phyloP scores from a whole-genome alignment of 345 rosid species.

The Fremontodendron californicum region DNA sequence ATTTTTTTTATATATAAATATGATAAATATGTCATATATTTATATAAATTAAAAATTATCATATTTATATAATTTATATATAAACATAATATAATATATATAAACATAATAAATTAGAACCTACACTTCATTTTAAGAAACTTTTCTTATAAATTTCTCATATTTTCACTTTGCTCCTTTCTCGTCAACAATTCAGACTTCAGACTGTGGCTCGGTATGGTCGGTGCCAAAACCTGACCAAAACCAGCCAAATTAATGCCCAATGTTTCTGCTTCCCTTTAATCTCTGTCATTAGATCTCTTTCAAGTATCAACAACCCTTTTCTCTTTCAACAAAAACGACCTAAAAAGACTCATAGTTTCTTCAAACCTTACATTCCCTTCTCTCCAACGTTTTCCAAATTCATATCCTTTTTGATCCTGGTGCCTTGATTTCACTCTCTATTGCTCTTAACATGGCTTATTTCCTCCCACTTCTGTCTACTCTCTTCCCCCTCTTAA shows the following conservation, averaged over 20 bases:
- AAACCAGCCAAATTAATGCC: not conserved
- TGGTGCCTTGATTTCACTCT: not conserved
- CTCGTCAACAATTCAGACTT: not conserved
- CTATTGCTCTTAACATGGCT: not conserved
- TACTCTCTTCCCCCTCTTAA: not conserved
- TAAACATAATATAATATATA: no score
- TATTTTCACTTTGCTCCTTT: no score
- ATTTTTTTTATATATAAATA: no score
- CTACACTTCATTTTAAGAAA: no score
- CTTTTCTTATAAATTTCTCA: no score
- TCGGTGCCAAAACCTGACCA: not conserved
- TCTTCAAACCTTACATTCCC: no score
- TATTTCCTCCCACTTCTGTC: not conserved
- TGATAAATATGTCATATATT: no score
- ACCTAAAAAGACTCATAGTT: not conserved
- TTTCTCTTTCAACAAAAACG: not conserved
- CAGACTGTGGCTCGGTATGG: not conserved
- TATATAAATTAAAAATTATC: no score
- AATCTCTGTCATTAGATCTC: not conserved
- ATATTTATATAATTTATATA: no score
- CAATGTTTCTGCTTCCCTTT: not conserved
- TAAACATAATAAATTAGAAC: no score
- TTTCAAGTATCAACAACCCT: not conserved
- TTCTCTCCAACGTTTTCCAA: not conserved
- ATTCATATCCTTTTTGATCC: not conserved